A percentile compares a stretch with the other conserved stretches of the same genome.
Evolutionary conservation across 208 protist species (phyloP).

Genomic region (Leishmania guyanensis): DNA sequence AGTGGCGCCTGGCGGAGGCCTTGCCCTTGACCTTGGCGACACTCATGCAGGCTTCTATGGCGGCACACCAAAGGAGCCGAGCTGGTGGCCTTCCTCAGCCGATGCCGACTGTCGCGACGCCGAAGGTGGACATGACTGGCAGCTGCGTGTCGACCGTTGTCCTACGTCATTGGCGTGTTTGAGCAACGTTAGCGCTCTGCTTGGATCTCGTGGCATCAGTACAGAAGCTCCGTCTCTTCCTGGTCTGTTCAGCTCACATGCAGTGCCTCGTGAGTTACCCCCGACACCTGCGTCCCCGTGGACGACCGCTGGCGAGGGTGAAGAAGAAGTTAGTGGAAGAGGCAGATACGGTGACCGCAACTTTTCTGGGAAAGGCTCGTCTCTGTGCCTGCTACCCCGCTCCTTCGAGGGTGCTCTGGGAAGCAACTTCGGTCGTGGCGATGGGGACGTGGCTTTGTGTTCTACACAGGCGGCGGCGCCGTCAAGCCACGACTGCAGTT

Average conservation of each 20-base stretch:
- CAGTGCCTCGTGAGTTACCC: background rate
- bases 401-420: background rate
- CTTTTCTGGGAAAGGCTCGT: background rate
- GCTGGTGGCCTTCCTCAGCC: background rate
- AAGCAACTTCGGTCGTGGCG: background rate
- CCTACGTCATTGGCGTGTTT: background rate
- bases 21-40: background rate
- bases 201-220: background rate
- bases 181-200: background rate
- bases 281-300: slow-evolving; percentile 2
- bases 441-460: background rate
- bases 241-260: background rate
- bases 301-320: background rate
- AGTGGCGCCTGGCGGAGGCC: background rate
- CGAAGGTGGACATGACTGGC: background rate
- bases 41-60: background rate
- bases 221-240: background rate
- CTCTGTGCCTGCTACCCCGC: background rate
- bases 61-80: background rate
- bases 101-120: background rate
- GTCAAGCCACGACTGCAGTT: background rate
- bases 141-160: background rate
- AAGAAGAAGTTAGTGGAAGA: background rate
- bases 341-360: background rate
- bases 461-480: background rate